Evolutionary conservation across 2,329 filamentous ascomycete species (phyloP).

Genomic region (Magnaporthiopsis poae): DNA sequence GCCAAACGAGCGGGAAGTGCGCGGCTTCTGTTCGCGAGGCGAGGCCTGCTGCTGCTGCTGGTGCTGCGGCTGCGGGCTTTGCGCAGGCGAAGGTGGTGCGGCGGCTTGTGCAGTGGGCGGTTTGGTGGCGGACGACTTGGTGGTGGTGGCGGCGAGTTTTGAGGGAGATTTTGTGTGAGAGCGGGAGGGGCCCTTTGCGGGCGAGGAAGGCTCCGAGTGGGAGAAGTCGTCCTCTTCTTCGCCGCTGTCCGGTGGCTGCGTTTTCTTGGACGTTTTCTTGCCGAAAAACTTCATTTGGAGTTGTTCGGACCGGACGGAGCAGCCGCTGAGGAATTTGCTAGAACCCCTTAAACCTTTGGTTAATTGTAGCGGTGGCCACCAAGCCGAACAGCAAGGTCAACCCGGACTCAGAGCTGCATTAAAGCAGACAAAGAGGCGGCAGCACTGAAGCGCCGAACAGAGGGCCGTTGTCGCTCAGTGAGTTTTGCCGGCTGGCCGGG

Average conservation of each 20-base stretch:
- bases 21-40: slow-evolving; percentile 20
- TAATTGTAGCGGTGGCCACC: not conserved
- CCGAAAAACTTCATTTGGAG: slow-evolving; percentile 42
- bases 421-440: slow-evolving; percentile 1
- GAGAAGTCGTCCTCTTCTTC: slow-evolving; percentile 25
- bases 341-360: not conserved
- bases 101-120: not conserved
- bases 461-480: no score
- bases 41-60: slow-evolving; percentile 1
- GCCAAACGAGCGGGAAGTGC: slow-evolving; percentile 30
- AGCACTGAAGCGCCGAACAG: not conserved
- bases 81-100: not conserved
- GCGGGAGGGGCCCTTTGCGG: slow-evolving; percentile 15
- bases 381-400: not conserved
- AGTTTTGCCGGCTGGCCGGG: not conserved
- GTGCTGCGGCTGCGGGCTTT: not conserved
- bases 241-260: slow-evolving; percentile 27
- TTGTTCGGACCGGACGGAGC: not conserved
- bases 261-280: slow-evolving; percentile 35
- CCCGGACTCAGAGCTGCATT: slow-evolving; percentile 1
- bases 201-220: slow-evolving; percentile 24
- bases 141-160: slow-evolving; percentile 13
- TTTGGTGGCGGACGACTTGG: slow-evolving; percentile 21
- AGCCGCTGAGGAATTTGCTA: not conserved
- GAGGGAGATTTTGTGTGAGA: slow-evolving; percentile 15